Percentiles rank a stretch among this genome's conserved stretches.
Evolutionary conservation across 2,329 filamentous ascomycete genomes (phyloP).

Genomic region (Clonostachys chloroleuca): DNA sequence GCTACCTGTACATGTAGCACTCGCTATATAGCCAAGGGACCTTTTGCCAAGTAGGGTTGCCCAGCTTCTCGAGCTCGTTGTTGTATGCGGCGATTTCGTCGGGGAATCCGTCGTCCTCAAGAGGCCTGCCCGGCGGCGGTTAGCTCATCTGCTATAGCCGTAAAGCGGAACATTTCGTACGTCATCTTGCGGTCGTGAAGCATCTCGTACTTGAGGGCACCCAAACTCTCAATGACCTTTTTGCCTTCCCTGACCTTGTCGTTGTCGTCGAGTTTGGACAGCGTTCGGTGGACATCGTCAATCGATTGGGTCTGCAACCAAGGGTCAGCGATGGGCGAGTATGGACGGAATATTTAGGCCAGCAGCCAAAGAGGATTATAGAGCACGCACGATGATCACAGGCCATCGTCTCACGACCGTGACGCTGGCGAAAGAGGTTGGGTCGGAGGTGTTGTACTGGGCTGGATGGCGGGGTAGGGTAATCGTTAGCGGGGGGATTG

Average conservation of each 20-base stretch:
- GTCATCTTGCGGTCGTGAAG: constrained; percentile 80
- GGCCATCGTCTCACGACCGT: constrained; percentile 91
- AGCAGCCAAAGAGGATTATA: too few species aligned
- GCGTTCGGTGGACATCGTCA: constrained; percentile 84
- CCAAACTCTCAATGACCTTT: constrained; percentile 73
- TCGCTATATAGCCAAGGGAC: constrained; percentile 57
- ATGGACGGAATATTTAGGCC: too few species aligned
- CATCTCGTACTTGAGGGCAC: constrained; percentile 86
- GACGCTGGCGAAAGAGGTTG: constrained; percentile 78
- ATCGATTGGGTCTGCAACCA: constrained; percentile 76
- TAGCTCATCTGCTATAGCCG: background rate
- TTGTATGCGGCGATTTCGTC: constrained; percentile 88
- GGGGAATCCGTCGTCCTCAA: constrained; percentile 69
- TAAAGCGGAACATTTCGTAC: constrained; percentile 39
- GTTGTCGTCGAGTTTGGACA: constrained; percentile 53
- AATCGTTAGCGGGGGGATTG: background rate
- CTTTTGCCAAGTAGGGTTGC: constrained; percentile 45
- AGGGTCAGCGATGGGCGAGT: background rate
- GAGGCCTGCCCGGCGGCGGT: constrained; percentile 49
- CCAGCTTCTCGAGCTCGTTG: constrained; percentile 71
- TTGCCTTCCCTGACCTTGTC: constrained; percentile 77
- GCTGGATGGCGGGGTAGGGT: background rate
- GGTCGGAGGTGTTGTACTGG: constrained; percentile 74
- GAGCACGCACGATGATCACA: constrained; percentile 69
- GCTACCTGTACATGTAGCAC: constrained; percentile 60